A percentile compares a stretch with the other conserved stretches of the same genome.
Conservation (phyloP, 495 filamentous ascomycete genomes). For the Aspergillus heteromorphus region DNA sequence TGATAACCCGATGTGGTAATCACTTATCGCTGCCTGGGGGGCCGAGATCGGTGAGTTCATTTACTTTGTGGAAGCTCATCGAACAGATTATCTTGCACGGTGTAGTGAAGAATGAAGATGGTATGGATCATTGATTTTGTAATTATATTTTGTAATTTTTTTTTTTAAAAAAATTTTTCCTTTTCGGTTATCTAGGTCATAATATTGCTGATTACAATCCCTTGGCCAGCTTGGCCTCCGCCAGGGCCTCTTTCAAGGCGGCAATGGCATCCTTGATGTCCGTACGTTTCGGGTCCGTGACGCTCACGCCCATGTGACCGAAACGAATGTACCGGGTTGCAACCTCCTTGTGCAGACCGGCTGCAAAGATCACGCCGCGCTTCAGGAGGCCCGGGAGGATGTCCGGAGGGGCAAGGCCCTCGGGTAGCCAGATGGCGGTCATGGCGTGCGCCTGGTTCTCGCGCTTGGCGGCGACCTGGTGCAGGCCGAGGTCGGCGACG, state of each 20-base stretch:
- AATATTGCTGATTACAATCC: constrained; percentile 27
- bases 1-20: background rate
- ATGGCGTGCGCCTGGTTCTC: constrained; percentile 94
- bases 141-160: background rate
- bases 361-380: constrained; percentile 90
- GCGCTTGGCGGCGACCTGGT: constrained; percentile 75
- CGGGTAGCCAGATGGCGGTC: constrained; percentile 94
- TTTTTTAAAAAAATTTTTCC: background rate
- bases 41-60: background rate
- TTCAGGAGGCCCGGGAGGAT: constrained; percentile 81
- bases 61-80: too few relatives aligned
- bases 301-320: constrained; percentile 96
- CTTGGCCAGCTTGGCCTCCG: constrained; percentile 58
- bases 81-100: too few relatives aligned
- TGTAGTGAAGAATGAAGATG: too few relatives aligned
- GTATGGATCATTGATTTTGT: too few relatives aligned
- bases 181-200: background rate
- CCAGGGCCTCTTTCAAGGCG: constrained; percentile 66
- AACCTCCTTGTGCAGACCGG: constrained; percentile 86
- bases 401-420: constrained; percentile 70
- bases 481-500: constrained; percentile 71
- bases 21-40: background rate
- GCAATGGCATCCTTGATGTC: constrained; percentile 80
- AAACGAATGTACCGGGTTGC: constrained; percentile 67
- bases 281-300: constrained; percentile 47